Conservation (phyloP, 2,329 filamentous ascomycete genomes). For the Fusarium succisae region DNA sequence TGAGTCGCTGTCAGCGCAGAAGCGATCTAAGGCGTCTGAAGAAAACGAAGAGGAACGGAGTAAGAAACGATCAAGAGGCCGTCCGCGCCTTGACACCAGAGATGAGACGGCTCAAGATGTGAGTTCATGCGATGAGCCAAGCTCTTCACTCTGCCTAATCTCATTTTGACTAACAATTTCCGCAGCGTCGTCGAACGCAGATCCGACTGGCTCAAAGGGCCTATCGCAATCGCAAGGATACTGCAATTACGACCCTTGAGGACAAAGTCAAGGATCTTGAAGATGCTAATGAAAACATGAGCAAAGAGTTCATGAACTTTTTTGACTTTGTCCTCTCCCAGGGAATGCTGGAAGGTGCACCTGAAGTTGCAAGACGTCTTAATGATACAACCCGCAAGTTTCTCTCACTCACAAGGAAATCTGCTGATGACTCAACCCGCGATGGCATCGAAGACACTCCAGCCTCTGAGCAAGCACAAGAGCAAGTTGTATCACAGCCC, state of each 20-base stretch:
- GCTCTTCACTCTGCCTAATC: not conserved
- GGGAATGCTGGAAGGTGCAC: slow-evolving; percentile 65
- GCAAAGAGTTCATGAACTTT: slow-evolving; percentile 73
- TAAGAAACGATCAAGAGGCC: slow-evolving; percentile 72
- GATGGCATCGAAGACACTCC: slow-evolving; percentile 5
- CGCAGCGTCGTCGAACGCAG: slow-evolving; percentile 81
- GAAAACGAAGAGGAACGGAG: slow-evolving; percentile 53
- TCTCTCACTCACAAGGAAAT: slow-evolving; percentile 61
- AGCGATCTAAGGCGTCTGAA: slow-evolving; percentile 37
- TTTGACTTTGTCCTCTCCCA: slow-evolving; percentile 68
- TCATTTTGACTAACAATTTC: slow-evolving; percentile 36
- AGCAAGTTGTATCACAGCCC: not conserved
- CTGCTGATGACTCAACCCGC: slow-evolving; percentile 45
- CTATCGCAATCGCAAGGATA: slow-evolving; percentile 86
- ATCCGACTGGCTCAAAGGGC: slow-evolving; percentile 87
- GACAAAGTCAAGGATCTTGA: slow-evolving; percentile 75
- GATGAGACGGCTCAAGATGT: slow-evolving; percentile 83
- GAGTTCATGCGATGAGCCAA: slow-evolving; percentile 48
- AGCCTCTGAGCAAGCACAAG: not conserved
- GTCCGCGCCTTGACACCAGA: slow-evolving; percentile 78
- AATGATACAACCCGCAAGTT: slow-evolving; percentile 67
- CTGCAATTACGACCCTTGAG: slow-evolving; percentile 78
- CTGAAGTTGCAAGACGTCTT: slow-evolving; percentile 67
- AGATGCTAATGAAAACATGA: slow-evolving; percentile 77
- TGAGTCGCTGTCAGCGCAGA: slow-evolving; percentile 20